phyloP scores from a whole-genome alignment of 1,139 yeast species.

The Groenewaldozyma sp. region DNA sequence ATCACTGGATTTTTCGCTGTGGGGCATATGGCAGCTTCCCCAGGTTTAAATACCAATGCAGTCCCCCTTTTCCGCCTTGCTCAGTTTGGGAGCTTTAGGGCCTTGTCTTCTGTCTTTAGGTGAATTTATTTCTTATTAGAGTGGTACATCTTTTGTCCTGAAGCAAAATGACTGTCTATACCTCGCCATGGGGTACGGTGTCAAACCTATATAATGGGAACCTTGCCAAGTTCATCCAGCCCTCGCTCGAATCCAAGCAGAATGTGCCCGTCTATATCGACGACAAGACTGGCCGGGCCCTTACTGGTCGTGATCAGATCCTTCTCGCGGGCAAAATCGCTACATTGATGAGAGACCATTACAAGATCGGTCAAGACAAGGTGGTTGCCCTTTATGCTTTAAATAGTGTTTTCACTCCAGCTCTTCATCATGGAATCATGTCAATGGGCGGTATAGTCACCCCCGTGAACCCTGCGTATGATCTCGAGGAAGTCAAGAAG shows the following conservation, averaged over 20 bases:
- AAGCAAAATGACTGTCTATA: slow-evolving; percentile 6
- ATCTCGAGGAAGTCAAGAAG: slow-evolving; percentile 28
- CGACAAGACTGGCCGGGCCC: neutral
- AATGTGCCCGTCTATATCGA: neutral
- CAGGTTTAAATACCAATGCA: too few species aligned
- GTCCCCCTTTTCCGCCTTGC: too few species aligned
- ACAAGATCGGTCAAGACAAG: neutral
- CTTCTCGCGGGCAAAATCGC: neutral
- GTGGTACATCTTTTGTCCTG: too few species aligned
- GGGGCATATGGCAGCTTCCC: too few species aligned
- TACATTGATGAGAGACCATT: too few species aligned
- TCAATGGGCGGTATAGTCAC: slow-evolving; percentile 29
- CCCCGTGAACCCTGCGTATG: slow-evolving; percentile 31
- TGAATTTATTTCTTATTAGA: too few species aligned
- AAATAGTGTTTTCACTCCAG: slow-evolving; percentile 25
- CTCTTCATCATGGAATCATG: slow-evolving; percentile 27
- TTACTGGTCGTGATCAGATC: neutral
- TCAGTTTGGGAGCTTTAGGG: too few species aligned
- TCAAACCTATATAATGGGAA: slow-evolving; percentile 17
- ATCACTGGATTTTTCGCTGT: too few species aligned
- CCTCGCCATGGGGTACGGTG: slow-evolving; percentile 17
- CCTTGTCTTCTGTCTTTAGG: too few species aligned
- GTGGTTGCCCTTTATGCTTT: slow-evolving; percentile 16
- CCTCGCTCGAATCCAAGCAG: slow-evolving; percentile 11
- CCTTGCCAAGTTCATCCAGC: slow-evolving; percentile 17